A percentile compares a stretch with the other conserved stretches of the same genome.
Evolutionary conservation across 345 rosid species (phyloP).

Genomic region (Pistacia vera): DNA sequence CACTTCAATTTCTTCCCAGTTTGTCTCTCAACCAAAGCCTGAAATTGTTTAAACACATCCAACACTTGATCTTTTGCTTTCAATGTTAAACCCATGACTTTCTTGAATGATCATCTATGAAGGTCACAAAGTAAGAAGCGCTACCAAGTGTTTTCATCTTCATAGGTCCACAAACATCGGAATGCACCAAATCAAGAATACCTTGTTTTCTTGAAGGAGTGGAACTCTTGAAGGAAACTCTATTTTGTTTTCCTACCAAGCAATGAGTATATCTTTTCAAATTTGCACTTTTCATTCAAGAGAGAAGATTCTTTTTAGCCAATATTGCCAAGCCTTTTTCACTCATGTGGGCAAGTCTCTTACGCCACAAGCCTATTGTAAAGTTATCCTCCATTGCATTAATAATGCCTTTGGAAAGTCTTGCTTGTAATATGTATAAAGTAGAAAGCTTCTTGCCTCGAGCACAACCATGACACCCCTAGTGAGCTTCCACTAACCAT

Average conservation of each 20-base stretch:
- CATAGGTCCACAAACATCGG: background rate
- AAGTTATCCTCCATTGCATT: too few species aligned
- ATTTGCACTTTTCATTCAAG: too few species aligned
- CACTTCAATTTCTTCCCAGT: background rate
- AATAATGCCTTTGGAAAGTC: too few species aligned
- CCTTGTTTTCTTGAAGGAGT: background rate
- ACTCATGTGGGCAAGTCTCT: too few species aligned
- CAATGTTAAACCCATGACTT: background rate
- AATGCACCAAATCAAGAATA: background rate
- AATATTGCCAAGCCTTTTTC: too few species aligned
- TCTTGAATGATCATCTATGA: conserved; percentile 7
- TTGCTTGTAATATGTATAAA: too few species aligned
- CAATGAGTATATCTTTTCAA: background rate
- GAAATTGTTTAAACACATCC: background rate
- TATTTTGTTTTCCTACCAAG: background rate
- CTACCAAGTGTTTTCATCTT: background rate
- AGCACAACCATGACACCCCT: too few species aligned
- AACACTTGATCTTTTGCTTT: background rate
- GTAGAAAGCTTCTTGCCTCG: too few species aligned
- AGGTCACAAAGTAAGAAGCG: conserved; percentile 4
- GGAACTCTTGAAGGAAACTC: background rate
- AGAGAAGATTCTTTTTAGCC: too few species aligned
- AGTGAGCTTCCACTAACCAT: too few species aligned
- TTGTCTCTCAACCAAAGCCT: background rate
- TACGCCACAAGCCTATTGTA: too few species aligned